A percentile compares a stretch with the other conserved stretches of the same genome.
Conservation (phyloP, 768 basidiomycete species). For the Suillus cothurnatus region DNA sequence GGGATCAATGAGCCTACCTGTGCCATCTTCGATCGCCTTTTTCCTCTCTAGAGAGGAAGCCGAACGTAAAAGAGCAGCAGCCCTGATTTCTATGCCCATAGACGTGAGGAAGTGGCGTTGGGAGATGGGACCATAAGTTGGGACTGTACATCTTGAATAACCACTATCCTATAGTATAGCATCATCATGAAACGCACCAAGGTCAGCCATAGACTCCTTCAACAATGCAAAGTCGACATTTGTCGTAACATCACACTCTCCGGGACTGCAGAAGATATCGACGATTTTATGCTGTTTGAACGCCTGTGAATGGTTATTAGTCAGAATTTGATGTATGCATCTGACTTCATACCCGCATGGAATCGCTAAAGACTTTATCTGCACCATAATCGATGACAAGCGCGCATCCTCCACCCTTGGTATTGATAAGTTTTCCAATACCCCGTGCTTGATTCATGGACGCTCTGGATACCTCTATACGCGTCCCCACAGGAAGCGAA, state of each 20-base stretch:
- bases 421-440: conserved; percentile 63
- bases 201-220: conserved; percentile 68
- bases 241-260: conserved; percentile 90
- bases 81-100: conserved; percentile 74
- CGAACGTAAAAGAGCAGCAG: conserved; percentile 58
- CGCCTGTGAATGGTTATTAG: conserved; percentile 51
- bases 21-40: conserved; percentile 57
- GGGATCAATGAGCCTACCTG: conserved; percentile 72
- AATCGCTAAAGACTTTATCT: conserved; percentile 64
- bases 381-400: conserved; percentile 92
- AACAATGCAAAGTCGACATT: conserved; percentile 96
- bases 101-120: conserved; percentile 59
- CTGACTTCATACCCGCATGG: conserved; percentile 74
- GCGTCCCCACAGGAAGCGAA: conserved; percentile 64
- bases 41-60: conserved; percentile 50
- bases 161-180: conserved; percentile 8
- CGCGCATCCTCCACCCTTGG: conserved; percentile 52
- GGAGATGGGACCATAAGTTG: background rate
- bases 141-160: background rate
- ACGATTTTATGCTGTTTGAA: conserved; percentile 88
- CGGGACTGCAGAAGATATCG: conserved; percentile 82
- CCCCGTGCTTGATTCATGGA: conserved; percentile 68
- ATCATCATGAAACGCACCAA: conserved; percentile 47
- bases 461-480: conserved; percentile 79
- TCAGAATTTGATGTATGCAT: conserved; percentile 4